Evolutionary conservation across 495 filamentous ascomycete genomes (phyloP).

Genomic region (Thermochaetoides thermophila): DNA sequence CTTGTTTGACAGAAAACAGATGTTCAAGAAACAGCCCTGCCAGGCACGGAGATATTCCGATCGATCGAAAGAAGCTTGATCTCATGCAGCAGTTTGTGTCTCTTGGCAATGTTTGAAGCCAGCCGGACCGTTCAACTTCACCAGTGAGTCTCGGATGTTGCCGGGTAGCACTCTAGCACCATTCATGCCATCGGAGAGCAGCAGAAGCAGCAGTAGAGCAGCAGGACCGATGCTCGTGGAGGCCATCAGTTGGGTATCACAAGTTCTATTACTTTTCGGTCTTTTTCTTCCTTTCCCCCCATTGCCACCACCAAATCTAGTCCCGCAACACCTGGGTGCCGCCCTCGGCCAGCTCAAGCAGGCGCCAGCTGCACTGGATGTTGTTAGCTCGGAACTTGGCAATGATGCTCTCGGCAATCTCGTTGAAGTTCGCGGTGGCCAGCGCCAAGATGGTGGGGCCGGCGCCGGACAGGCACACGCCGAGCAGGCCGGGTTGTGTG

Average conservation of each 20-base stretch:
- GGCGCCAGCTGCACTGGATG: conserved; percentile 71
- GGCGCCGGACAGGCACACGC: conserved; percentile 85
- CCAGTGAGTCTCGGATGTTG: too few species aligned
- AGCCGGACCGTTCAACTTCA: too few species aligned
- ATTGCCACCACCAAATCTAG: conserved; percentile 1
- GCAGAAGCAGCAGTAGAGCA: too few species aligned
- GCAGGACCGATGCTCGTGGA: too few species aligned
- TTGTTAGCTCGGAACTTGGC: conserved; percentile 39
- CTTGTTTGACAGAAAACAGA: too few species aligned
- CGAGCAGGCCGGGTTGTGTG: conserved; percentile 73
- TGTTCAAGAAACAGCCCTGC: too few species aligned
- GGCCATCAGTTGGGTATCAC: background rate
- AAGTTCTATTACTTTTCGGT: background rate
- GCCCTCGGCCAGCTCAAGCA: conserved; percentile 80
- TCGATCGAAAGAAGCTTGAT: too few species aligned
- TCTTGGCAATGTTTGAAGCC: too few species aligned
- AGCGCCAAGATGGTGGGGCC: conserved; percentile 89
- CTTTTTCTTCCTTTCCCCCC: background rate
- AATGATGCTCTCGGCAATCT: conserved; percentile 68
- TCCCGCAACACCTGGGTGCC: conserved; percentile 43
- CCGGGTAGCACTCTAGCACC: too few species aligned
- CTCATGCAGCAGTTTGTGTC: too few species aligned
- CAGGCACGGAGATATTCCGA: too few species aligned
- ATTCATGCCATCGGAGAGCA: too few species aligned
- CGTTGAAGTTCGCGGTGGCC: conserved; percentile 71